A percentile compares a stretch with the other conserved stretches of the same genome.
These are phyloP conservation scores for Myxozyma melibiosi DNA, from an alignment of 805 yeast species.

Conservation along the genomic window DNA sequence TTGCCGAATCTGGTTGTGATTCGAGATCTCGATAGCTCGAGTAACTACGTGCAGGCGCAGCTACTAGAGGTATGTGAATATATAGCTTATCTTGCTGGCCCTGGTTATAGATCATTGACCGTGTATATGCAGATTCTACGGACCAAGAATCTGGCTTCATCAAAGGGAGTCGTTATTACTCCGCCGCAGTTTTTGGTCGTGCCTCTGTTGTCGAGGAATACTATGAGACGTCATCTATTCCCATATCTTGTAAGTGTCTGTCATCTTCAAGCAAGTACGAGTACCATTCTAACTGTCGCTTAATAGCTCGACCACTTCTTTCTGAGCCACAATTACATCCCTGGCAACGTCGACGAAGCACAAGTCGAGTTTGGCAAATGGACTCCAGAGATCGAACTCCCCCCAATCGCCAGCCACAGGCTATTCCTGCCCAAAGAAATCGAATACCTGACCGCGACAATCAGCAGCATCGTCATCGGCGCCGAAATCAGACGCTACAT, in stretches of 20 bases:
- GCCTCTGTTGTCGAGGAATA: constrained; percentile 8
- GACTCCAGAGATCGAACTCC: constrained; percentile 7
- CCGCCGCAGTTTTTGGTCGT: constrained; percentile 26
- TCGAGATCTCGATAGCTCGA: constrained; percentile 24
- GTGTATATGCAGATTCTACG: constrained; percentile 14
- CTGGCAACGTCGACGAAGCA: not conserved
- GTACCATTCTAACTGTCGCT: not conserved
- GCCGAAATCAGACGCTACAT: constrained; percentile 58
- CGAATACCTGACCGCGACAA: constrained; percentile 13
- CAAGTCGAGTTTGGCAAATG: not conserved
- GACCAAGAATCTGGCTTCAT: constrained; percentile 12
- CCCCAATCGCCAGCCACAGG: not conserved
- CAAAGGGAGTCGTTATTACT: constrained; percentile 13
- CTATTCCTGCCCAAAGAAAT: constrained; percentile 17
- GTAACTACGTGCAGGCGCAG: constrained; percentile 28
- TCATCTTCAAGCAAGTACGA: not conserved
- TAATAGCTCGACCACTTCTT: constrained; percentile 28
- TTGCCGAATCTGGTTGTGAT: constrained; percentile 24
- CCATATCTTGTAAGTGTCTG: constrained; percentile 26
- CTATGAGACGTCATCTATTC: constrained; percentile 7
- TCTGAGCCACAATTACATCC: constrained; percentile 25
- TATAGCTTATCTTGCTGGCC: not conserved
- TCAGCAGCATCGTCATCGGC: constrained; percentile 44
- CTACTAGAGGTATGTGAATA: constrained; percentile 25
- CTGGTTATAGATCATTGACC: not conserved